Percentiles rank a stretch among this genome's conserved stretches.
Evolutionary conservation across 495 filamentous ascomycete species (phyloP).

Genomic region (Friedmanniomyces simplex): DNA sequence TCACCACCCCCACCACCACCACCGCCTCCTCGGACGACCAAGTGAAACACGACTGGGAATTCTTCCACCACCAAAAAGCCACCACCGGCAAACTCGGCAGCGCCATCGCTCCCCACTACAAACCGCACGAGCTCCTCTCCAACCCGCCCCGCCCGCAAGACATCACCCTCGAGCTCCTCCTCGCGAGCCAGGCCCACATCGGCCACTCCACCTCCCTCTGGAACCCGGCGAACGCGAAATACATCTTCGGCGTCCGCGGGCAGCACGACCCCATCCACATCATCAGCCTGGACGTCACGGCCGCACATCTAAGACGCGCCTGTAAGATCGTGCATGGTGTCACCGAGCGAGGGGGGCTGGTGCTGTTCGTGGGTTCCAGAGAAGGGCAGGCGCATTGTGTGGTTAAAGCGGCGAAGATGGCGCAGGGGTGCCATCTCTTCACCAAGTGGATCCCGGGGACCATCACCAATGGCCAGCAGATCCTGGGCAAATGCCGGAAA

Average conservation of each 20-base stretch:
- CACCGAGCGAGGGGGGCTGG: conserved; percentile 66
- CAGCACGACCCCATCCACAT: conserved; percentile 69
- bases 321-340: conserved; percentile 83
- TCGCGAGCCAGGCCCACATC: conserved; percentile 83
- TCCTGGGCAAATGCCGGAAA: conserved; percentile 54
- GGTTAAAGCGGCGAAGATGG: conserved; percentile 67
- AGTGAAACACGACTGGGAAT: conserved; percentile 13
- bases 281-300: conserved; percentile 78
- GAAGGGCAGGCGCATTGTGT: conserved; percentile 66
- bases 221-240: conserved; percentile 90
- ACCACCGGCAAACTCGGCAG: conserved; percentile 43
- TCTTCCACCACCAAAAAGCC: conserved; percentile 27
- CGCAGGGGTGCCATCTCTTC: conserved; percentile 78
- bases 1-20: conserved; percentile 13
- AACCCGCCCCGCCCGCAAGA: conserved; percentile 67
- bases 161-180: conserved; percentile 80
- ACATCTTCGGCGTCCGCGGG: conserved; percentile 78
- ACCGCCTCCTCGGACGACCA: conserved; percentile 15
- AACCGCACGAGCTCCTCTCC: conserved; percentile 53
- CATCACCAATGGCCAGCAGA: conserved; percentile 87
- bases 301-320: conserved; percentile 78
- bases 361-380: conserved; percentile 85
- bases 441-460: conserved; percentile 86
- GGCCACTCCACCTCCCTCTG: conserved; percentile 87
- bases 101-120: conserved; percentile 46